Evolutionary conservation across 1,284 basidiomycete species (phyloP), one percentile per base, ranked within the genome.

Genomic region (Rhodotorula mucilaginosa): DNA sequence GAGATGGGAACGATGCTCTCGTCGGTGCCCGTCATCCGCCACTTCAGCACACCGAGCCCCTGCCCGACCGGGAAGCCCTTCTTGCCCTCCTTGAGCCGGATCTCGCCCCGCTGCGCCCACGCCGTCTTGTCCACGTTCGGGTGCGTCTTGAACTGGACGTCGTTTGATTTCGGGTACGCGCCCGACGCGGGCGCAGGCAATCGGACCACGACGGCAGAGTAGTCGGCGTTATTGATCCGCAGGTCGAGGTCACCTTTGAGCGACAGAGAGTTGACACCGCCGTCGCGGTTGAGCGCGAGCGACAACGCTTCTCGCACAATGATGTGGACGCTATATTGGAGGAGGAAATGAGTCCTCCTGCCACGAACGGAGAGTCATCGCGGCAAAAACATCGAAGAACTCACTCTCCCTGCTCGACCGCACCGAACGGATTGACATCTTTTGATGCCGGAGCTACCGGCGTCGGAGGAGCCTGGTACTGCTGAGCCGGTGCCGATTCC

Each of bases 241-340:
- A 98, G 86, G 81, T 95, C 93, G 86, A 98, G 90, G 80, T 97
- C 93, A 58, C 95, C 96, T 80, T 91, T 93, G 78, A 98, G 85
- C 78, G 97, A 92, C 83, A 97, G 88, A 6, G 89, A 88, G 79
- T 93, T 87, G 47, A 97, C 83, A 46, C 94, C 94, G 56, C 96
- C 96, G 81, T 97, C 95, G 59, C 93, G 90, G 65, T 91, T 85
- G 61, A 97, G 85, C 18, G 89, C 87, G 44, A 92, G 85, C 12
- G 90, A 89, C 60, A 98, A 83, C 68, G 87, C 87, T 82, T 99
- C 96, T 75, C 90, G 91, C 80, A 95, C 88, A 60, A 87, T 85
- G 75, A 96, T 84, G 80, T 98, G 93, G 19, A 98, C 87, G 74
- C 93, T 95, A 1, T 58, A 29, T 8, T 26, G 7, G 3, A 52